Conservation (phyloP, 176 grass and related monocot genomes). For the Coix lacrymajobi region DNA sequence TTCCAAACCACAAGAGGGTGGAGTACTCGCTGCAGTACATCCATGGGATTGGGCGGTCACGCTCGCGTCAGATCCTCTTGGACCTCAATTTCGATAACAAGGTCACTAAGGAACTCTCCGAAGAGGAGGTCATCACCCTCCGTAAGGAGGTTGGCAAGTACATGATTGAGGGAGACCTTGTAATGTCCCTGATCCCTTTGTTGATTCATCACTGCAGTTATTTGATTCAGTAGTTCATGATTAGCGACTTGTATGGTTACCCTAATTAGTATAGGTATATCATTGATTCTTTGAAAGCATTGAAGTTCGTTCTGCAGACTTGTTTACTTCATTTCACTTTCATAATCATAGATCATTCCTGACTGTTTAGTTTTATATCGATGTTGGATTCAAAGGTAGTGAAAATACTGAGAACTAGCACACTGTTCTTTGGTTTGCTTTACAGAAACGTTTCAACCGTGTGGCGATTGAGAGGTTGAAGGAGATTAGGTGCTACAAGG, state of each 20-base stretch:
- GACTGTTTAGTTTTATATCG: neutral
- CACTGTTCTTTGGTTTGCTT: slow-evolving; percentile 6
- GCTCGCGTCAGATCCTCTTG: slow-evolving; percentile 71
- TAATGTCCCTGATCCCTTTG: slow-evolving; percentile 29
- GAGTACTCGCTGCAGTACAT: slow-evolving; percentile 92
- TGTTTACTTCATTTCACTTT: neutral
- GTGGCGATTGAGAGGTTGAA: slow-evolving; percentile 84
- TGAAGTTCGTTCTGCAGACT: neutral
- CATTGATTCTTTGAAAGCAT: neutral
- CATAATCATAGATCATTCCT: neutral
- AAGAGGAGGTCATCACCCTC: slow-evolving; percentile 80
- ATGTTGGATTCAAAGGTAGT: neutral
- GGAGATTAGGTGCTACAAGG: slow-evolving; percentile 84
- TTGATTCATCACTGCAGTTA: neutral
- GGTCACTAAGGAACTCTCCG: slow-evolving; percentile 71
- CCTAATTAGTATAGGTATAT: neutral
- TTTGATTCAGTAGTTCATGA: neutral
- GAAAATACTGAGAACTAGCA: neutral
- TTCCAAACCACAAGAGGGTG: slow-evolving; percentile 89
- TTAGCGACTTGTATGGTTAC: neutral
- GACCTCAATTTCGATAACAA: slow-evolving; percentile 77
- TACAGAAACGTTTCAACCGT: slow-evolving; percentile 78
- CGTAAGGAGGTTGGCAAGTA: slow-evolving; percentile 92
- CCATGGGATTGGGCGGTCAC: slow-evolving; percentile 69
- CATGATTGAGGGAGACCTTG: slow-evolving; percentile 95